phyloP scores from a whole-genome alignment of 2,329 filamentous ascomycete species.

The Calonectria pteridis region DNA sequence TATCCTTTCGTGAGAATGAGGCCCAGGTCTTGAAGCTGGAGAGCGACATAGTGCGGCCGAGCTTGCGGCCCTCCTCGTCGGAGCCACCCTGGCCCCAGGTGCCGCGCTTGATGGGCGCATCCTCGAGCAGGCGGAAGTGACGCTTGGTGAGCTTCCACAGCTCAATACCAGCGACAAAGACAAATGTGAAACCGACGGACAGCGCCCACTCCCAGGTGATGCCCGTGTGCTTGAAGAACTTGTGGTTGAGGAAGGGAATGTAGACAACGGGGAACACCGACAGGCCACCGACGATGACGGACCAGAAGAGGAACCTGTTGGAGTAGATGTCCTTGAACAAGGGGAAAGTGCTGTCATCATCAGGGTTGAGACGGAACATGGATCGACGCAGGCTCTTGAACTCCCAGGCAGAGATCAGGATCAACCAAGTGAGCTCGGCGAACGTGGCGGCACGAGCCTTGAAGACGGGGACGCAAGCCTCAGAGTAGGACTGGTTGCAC shows the following conservation, averaged over 20 bases:
- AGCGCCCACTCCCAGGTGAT: slow-evolving; percentile 84
- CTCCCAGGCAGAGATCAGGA: slow-evolving; percentile 82
- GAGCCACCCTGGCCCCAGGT: slow-evolving; percentile 66
- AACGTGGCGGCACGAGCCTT: slow-evolving; percentile 80
- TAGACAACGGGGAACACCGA: slow-evolving; percentile 78
- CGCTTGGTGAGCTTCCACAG: slow-evolving; percentile 79
- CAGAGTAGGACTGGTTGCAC: slow-evolving; percentile 72
- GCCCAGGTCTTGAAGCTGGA: slow-evolving; percentile 64
- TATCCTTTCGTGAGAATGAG: slow-evolving; percentile 57
- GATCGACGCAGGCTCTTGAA: slow-evolving; percentile 80
- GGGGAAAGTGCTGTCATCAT: slow-evolving; percentile 63
- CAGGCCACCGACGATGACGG: slow-evolving; percentile 70
- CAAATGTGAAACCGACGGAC: slow-evolving; percentile 70
- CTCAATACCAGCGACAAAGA: slow-evolving; percentile 78
- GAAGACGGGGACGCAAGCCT: slow-evolving; percentile 72
- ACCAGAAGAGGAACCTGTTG: slow-evolving; percentile 79
- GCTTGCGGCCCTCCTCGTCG: slow-evolving; percentile 58
- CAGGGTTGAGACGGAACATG: slow-evolving; percentile 75
- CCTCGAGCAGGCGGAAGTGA: slow-evolving; percentile 63
- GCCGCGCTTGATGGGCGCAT: slow-evolving; percentile 62
- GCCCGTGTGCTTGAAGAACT: slow-evolving; percentile 78
- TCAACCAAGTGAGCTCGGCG: slow-evolving; percentile 79
- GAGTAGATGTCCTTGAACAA: slow-evolving; percentile 74
- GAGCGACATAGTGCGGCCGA: slow-evolving; percentile 64
- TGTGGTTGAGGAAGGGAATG: slow-evolving; percentile 76